Percentiles rank a stretch among this genome's conserved stretches.
phyloP scores from a whole-genome alignment of 208 protist genomes.

The Acanthamoeba sp. region DNA sequence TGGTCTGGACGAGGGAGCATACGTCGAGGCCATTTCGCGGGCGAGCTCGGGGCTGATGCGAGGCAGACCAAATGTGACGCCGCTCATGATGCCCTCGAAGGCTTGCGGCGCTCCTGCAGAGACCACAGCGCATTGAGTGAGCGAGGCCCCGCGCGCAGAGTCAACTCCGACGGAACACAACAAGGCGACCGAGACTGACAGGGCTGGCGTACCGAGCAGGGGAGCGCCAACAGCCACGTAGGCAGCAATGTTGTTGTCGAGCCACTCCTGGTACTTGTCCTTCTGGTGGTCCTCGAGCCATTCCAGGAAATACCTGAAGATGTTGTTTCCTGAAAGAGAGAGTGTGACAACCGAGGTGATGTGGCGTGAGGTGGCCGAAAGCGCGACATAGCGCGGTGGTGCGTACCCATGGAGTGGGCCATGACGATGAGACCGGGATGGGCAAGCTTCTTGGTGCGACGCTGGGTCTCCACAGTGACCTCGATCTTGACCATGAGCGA shows the following conservation, averaged over 20 bases:
- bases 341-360: background rate
- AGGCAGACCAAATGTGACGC: slow-evolving; percentile 41
- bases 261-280: slow-evolving; percentile 36
- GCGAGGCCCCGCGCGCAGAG: too few relatives aligned
- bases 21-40: slow-evolving; percentile 21
- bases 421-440: slow-evolving; percentile 41
- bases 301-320: slow-evolving; percentile 47
- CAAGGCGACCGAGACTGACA: background rate
- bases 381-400: background rate
- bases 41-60: slow-evolving; percentile 26
- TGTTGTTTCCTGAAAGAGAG: background rate
- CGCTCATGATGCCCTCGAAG: slow-evolving; percentile 44
- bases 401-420: slow-evolving; percentile 17
- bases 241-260: slow-evolving; percentile 33
- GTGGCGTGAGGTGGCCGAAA: background rate
- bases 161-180: too few relatives aligned
- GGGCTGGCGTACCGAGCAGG: background rate
- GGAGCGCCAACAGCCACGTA: slow-evolving; percentile 42
- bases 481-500: slow-evolving; percentile 41
- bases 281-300: slow-evolving; percentile 23
- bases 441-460: background rate
- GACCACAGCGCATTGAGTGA: too few relatives aligned
- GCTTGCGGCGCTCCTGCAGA: background rate
- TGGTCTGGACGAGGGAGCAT: background rate
- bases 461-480: background rate